These are phyloP conservation scores for Trichoderma atroviride DNA, from an alignment of 2,329 filamentous ascomycete species.

Conservation along the genomic window DNA sequence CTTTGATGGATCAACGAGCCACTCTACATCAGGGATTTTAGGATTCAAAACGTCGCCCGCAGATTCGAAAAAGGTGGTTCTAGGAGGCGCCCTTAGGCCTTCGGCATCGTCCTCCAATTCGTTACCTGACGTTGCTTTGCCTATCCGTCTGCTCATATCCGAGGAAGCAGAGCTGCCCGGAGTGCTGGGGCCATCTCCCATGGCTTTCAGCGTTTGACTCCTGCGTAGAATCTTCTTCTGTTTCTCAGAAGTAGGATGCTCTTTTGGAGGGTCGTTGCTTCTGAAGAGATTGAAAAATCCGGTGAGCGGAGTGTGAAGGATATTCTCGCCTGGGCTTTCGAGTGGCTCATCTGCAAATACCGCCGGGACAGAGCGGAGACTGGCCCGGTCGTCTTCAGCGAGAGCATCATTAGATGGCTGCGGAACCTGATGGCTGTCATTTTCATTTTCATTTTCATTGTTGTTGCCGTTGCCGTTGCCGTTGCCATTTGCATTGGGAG, in stretches of 20 bases:
- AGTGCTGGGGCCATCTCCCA: slow-evolving; percentile 34
- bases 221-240: slow-evolving; percentile 72
- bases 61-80: slow-evolving; percentile 92
- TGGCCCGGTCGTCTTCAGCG: slow-evolving; percentile 66
- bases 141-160: slow-evolving; percentile 28
- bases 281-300: slow-evolving; percentile 76
- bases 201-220: slow-evolving; percentile 64
- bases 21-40: slow-evolving; percentile 78
- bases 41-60: slow-evolving; percentile 91
- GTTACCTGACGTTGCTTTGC: slow-evolving; percentile 54
- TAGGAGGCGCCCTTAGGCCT: slow-evolving; percentile 71
- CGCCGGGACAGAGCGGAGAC: slow-evolving; percentile 51
- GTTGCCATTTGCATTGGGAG: slow-evolving; percentile 32
- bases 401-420: slow-evolving; percentile 69
- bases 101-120: slow-evolving; percentile 50
- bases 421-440: slow-evolving; percentile 63
- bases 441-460: neutral
- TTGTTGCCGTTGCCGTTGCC: neutral
- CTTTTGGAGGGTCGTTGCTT: slow-evolving; percentile 54
- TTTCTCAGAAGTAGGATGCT: slow-evolving; percentile 57
- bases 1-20: slow-evolving; percentile 78
- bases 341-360: slow-evolving; percentile 35
- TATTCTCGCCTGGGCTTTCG: slow-evolving; percentile 36
- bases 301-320: slow-evolving; percentile 56
- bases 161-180: slow-evolving; percentile 29